These are phyloP conservation scores for Termitomyces sp. DNA, from an alignment of 1,284 basidiomycete species.

Conservation along the genomic window DNA sequence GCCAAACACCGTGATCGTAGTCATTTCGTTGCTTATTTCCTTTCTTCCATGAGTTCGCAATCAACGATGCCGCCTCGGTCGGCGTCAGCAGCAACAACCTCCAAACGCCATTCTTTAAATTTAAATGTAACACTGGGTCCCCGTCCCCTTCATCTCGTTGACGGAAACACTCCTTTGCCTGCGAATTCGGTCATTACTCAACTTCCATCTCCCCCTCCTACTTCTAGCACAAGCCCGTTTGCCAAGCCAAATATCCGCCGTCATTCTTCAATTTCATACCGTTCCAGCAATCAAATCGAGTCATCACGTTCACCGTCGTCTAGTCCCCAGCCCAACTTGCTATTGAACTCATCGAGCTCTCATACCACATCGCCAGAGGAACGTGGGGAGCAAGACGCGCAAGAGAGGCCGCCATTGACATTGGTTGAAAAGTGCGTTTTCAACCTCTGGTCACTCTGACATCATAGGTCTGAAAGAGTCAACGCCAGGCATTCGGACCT, in stretches of 20 bases:
- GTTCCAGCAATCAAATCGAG: constrained; percentile 26
- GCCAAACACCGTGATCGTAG: too few species aligned
- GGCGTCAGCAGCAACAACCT: constrained; percentile 9
- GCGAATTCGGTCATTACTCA: too few species aligned
- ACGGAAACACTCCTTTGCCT: constrained; percentile 18
- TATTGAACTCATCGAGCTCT: constrained; percentile 13
- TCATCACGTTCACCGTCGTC: constrained; percentile 15
- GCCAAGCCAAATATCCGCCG: constrained; percentile 24
- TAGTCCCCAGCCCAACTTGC: constrained; percentile 11
- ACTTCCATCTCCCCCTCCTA: constrained; percentile 7
- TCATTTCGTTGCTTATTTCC: too few species aligned
- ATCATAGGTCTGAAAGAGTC: neutral
- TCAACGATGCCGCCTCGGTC: too few species aligned
- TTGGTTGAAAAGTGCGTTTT: constrained; percentile 52
- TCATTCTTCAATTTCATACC: constrained; percentile 65
- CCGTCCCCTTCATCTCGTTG: constrained; percentile 22
- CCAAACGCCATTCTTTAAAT: constrained; percentile 20
- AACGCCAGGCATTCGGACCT: constrained; percentile 64
- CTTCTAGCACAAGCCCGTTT: constrained; percentile 1
- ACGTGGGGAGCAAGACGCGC: constrained; percentile 10
- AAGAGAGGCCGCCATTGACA: constrained; percentile 44
- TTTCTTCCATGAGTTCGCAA: too few species aligned
- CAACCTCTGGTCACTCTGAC: constrained; percentile 6
- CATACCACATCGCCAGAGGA: constrained; percentile 7
- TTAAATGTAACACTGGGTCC: constrained; percentile 20